Percentiles rank a stretch among this genome's conserved stretches.
These are phyloP conservation scores for Xanthoconium stramineum DNA, from an alignment of 768 basidiomycete species.

Conservation along the genomic window DNA sequence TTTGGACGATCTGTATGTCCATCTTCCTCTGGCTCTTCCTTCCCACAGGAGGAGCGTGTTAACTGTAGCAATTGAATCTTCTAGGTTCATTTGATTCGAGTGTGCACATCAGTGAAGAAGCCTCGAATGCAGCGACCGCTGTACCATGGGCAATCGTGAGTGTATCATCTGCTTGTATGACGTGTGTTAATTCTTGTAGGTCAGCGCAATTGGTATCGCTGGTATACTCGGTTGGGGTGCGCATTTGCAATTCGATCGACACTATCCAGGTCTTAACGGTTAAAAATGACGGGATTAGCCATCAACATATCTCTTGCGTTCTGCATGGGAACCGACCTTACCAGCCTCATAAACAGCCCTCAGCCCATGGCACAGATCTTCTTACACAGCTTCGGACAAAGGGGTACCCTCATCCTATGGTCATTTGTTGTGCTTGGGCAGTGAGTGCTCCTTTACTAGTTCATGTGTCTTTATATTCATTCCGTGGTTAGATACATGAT, in stretches of 20 bases:
- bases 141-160: slow-evolving; percentile 59
- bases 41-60: neutral
- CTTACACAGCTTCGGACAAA: slow-evolving; percentile 41
- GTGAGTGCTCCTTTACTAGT: slow-evolving; percentile 25
- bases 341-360: slow-evolving; percentile 35
- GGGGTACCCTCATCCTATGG: slow-evolving; percentile 49
- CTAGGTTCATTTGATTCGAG: slow-evolving; percentile 45
- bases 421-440: slow-evolving; percentile 48
- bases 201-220: slow-evolving; percentile 39
- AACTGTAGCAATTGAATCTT: neutral
- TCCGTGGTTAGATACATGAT: slow-evolving; percentile 39
- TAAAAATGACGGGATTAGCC: slow-evolving; percentile 22
- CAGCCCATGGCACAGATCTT: slow-evolving; percentile 50
- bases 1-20: slow-evolving; percentile 44
- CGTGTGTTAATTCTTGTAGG: slow-evolving; percentile 17
- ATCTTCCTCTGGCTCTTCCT: neutral
- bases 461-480: neutral
- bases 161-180: neutral
- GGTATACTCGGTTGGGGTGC: slow-evolving; percentile 47
- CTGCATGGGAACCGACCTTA: slow-evolving; percentile 54
- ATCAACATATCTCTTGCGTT: slow-evolving; percentile 55
- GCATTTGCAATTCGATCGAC: neutral
- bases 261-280: neutral
- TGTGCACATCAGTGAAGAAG: slow-evolving; percentile 55
- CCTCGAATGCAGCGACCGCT: slow-evolving; percentile 50